Conservation (phyloP, 169 alveolate genomes). For the Cryptosporidium muris region DNA sequence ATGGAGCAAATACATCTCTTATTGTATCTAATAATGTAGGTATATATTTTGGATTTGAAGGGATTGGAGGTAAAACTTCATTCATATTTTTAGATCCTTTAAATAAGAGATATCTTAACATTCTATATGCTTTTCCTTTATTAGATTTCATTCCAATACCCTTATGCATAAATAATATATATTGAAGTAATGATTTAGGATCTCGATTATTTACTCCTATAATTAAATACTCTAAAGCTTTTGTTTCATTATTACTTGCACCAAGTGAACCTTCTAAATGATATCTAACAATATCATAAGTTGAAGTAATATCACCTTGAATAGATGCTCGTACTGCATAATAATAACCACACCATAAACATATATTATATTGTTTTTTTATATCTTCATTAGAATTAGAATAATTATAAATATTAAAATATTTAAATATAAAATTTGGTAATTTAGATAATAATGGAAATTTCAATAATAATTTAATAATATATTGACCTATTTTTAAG, state of each 20-base stretch:
- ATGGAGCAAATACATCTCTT: slow-evolving; percentile 38
- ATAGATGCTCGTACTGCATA: slow-evolving; percentile 41
- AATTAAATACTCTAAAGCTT: slow-evolving; percentile 29
- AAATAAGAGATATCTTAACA: slow-evolving; percentile 37
- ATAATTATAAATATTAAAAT: no score
- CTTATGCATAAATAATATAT: slow-evolving; percentile 25
- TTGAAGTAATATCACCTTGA: slow-evolving; percentile 50
- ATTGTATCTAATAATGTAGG: slow-evolving; percentile 61
- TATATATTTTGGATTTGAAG: slow-evolving; percentile 28
- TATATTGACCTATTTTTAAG: no score
- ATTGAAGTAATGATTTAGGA: slow-evolving; percentile 57
- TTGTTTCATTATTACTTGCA: not conserved
- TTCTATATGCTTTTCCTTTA: slow-evolving; percentile 39
- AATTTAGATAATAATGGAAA: no score
- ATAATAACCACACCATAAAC: slow-evolving; percentile 62
- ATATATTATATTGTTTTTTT: slow-evolving; percentile 1
- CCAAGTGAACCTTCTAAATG: slow-evolving; percentile 59
- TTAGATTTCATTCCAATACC: slow-evolving; percentile 45
- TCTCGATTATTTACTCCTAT: slow-evolving; percentile 59
- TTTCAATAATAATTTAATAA: no score
- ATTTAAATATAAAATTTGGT: no score
- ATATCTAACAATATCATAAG: slow-evolving; percentile 23
- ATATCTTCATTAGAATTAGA: no score
- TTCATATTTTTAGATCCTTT: slow-evolving; percentile 54
- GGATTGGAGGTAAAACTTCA: slow-evolving; percentile 40